Conservation (phyloP, 1,139 yeast species). For the Chernovozyma aurita region DNA sequence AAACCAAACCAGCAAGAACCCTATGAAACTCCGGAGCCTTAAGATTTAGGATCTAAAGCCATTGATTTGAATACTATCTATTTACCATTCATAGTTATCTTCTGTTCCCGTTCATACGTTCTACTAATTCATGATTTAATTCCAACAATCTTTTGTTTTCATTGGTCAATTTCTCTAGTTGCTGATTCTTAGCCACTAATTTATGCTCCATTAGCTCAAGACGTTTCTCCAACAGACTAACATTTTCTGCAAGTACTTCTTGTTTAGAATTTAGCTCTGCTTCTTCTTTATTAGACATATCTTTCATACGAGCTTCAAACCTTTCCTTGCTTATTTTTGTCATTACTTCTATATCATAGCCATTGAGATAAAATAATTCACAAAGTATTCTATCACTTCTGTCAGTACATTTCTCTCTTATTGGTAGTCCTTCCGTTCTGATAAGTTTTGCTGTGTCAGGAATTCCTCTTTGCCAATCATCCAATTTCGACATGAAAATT, state of each 20-base stretch:
- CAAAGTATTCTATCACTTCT: conserved; percentile 19
- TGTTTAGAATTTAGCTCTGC: neutral
- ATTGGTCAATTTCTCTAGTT: conserved; percentile 20
- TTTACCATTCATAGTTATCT: too few species aligned
- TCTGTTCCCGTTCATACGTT: conserved; percentile 8
- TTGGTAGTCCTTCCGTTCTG: conserved; percentile 6
- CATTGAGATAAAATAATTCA: conserved; percentile 20
- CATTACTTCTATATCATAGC: conserved; percentile 22
- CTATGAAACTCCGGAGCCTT: too few species aligned
- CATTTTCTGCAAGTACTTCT: conserved; percentile 7
- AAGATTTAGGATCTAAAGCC: too few species aligned
- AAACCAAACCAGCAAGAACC: too few species aligned
- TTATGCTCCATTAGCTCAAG: conserved; percentile 22
- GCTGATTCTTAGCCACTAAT: conserved; percentile 19
- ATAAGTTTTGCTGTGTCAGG: too few species aligned
- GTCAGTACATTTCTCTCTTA: conserved; percentile 14
- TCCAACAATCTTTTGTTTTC: conserved; percentile 32
- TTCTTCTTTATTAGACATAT: neutral
- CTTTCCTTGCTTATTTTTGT: conserved; percentile 23
- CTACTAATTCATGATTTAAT: conserved; percentile 28
- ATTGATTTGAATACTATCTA: too few species aligned
- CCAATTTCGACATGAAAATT: conserved; percentile 8
- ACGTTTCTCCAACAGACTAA: conserved; percentile 14
- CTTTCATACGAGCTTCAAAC: conserved; percentile 15
- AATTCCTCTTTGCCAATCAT: neutral